phyloP scores from a whole-genome alignment of 345 rosid genomes.

The Eucalyptus decipiens region DNA sequence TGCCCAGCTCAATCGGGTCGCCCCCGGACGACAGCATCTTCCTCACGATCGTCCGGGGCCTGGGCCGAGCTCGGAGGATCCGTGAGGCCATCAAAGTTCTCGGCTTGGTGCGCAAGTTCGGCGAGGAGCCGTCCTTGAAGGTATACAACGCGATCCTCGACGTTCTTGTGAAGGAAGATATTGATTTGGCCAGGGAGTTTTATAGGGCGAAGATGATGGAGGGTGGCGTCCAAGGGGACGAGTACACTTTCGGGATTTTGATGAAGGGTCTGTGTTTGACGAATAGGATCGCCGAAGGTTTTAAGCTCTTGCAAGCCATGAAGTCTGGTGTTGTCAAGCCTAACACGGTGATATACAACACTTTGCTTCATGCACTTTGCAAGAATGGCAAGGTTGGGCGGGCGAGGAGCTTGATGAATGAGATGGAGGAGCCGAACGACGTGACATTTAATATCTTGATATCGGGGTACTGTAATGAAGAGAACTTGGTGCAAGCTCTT shows the following conservation, averaged over 20 bases:
- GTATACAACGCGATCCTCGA: conserved; percentile 61
- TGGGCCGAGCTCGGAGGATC: conserved; percentile 51
- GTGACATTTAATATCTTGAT: conserved; percentile 74
- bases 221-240: conserved; percentile 57
- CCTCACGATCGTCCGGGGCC: conserved; percentile 53
- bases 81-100: conserved; percentile 35
- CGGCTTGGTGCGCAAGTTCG: conserved; percentile 40
- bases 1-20: conserved; percentile 47
- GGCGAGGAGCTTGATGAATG: conserved; percentile 77
- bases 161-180: conserved; percentile 73
- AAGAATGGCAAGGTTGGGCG: conserved; percentile 75
- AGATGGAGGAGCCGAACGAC: conserved; percentile 54
- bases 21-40: conserved; percentile 65
- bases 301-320: conserved; percentile 72
- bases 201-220: conserved; percentile 73
- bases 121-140: conserved; percentile 46
- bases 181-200: conserved; percentile 77
- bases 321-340: conserved; percentile 43
- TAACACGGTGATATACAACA: conserved; percentile 57
- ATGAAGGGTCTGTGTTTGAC: conserved; percentile 94
- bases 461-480: conserved; percentile 60
- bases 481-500: conserved; percentile 55
- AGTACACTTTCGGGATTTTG: conserved; percentile 72
- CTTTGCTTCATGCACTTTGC: conserved; percentile 61
- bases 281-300: conserved; percentile 71